phyloP scores from a whole-genome alignment of 495 filamentous ascomycete species.

The Aspergillus taichungensis region DNA sequence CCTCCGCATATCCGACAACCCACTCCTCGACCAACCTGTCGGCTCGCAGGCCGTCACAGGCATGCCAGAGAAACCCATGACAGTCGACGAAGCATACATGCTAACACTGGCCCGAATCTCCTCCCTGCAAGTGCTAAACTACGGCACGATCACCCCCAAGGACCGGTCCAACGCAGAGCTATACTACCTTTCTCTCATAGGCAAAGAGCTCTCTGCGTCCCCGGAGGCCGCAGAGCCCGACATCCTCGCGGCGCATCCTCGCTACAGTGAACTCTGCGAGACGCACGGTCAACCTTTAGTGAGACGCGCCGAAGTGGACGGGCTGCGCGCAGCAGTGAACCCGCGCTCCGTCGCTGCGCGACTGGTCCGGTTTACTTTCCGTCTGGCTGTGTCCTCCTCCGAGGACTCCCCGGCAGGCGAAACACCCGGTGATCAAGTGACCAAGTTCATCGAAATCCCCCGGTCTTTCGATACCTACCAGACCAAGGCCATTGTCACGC shows the following conservation, averaged over 20 bases:
- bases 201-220: conserved; percentile 56
- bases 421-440: background rate
- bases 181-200: conserved; percentile 82
- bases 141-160: conserved; percentile 56
- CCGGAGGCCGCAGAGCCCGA: conserved; percentile 43
- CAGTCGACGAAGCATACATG: conserved; percentile 74
- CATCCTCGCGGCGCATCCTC: conserved; percentile 52
- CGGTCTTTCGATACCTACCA: conserved; percentile 69
- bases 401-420: background rate
- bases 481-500: conserved; percentile 67
- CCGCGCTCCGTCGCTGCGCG: conserved; percentile 67
- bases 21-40: conserved; percentile 57
- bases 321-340: conserved; percentile 28
- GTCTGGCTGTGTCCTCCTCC: conserved; percentile 1
- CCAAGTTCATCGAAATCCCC: conserved; percentile 52
- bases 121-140: conserved; percentile 64
- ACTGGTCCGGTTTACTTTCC: conserved; percentile 56
- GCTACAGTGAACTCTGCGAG: conserved; percentile 65
- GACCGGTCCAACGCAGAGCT: conserved; percentile 83
- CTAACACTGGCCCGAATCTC: conserved; percentile 72
- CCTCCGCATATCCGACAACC: conserved; percentile 76
- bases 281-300: conserved; percentile 59
- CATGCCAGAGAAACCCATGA: conserved; percentile 35
- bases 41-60: conserved; percentile 28
- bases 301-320: conserved; percentile 22